These are phyloP conservation scores for Mortierella sp. DNA, from an alignment of 371 early-diverging fungal genomes.

Conservation along the genomic window DNA sequence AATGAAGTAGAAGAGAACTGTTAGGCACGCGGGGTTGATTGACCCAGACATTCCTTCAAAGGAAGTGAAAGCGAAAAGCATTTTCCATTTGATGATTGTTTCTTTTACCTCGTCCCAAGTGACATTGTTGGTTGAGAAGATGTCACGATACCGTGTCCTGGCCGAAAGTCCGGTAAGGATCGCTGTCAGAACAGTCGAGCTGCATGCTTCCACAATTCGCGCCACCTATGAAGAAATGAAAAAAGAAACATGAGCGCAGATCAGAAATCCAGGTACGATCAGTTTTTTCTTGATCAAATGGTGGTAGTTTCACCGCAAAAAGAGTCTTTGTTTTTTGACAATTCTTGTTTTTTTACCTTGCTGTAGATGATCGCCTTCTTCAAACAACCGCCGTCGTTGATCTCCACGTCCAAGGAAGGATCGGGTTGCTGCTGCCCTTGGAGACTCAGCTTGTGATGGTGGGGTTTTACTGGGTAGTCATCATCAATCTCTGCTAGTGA, in stretches of 20 bases:
- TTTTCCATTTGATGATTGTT: not conserved
- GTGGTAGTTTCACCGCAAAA: no score
- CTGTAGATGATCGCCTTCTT: no score
- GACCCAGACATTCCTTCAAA: no score
- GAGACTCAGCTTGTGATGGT: not conserved
- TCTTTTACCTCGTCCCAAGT: conserved; percentile 79
- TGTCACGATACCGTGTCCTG: conserved; percentile 85
- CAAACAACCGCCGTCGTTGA: no score
- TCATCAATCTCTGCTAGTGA: not conserved
- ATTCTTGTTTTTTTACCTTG: not conserved
- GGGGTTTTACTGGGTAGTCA: not conserved
- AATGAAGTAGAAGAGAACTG: not conserved
- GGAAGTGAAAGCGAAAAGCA: no score
- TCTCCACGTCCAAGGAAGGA: not conserved
- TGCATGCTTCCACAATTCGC: not conserved
- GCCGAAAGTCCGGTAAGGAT: conserved; percentile 72
- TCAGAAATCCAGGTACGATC: not conserved
- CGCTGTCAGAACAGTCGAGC: conserved; percentile 57
- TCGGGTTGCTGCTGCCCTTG: not conserved
- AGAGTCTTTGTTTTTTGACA: no score
- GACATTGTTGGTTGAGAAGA: conserved; percentile 77
- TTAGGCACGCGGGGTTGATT: not conserved
- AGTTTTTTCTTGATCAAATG: no score
- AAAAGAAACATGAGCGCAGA: not conserved
- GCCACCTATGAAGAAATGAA: not conserved